Evolutionary conservation across 306 rosid species (phyloP), one percentile per base, ranked within the genome.

Genomic region (Hippophae rhamnoides): DNA sequence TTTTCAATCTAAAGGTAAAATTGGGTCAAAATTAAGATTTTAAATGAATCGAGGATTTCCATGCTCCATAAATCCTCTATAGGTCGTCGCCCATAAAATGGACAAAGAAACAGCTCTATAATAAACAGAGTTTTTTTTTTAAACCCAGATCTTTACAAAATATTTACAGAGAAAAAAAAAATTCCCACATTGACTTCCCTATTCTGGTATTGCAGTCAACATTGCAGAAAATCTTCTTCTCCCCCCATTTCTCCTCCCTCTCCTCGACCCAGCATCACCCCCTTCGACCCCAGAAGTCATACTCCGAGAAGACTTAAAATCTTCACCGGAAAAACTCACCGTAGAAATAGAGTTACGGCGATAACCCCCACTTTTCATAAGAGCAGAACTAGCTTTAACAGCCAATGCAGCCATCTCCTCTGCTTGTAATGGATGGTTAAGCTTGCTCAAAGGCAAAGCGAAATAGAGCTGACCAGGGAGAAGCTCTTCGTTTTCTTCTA

Each of bases 381-480:
- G 79, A 0, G 96, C 98, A 0, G 96, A 78, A 69, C 79, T 92
- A 41, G 98, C 98, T 72, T 76, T 87, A 5, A 87, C 96, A 2
- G 98, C 98, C 81, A 90, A 75, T 81, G 99, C 94, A 3, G 99
- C 99, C 95, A 93, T 86, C 64, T 88, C 99, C 12, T 84, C 84
- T 0, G 95, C 68, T 69, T 72, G 95, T 8, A 93, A 71, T 0
- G 75, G 86, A 6, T 74, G 82, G 14, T 50, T 56, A 40, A 93
- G 60, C 69, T 86, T 66, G 43, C 53, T 82, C 64, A 86, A 69
- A 2, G 99, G 97, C 61, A 93, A 73, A 5, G 86, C 95, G 45
- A 93, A 93, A 62, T 93, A 93, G 1, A 88, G 94, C 72, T 88
- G 95, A 5, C 99, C 99, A 0, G 80, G 78, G 43, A 76, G 95